These are phyloP conservation scores for Tardiomyces digboiensis DNA, from an alignment of 1,139 yeast genomes.

Conservation along the genomic window DNA sequence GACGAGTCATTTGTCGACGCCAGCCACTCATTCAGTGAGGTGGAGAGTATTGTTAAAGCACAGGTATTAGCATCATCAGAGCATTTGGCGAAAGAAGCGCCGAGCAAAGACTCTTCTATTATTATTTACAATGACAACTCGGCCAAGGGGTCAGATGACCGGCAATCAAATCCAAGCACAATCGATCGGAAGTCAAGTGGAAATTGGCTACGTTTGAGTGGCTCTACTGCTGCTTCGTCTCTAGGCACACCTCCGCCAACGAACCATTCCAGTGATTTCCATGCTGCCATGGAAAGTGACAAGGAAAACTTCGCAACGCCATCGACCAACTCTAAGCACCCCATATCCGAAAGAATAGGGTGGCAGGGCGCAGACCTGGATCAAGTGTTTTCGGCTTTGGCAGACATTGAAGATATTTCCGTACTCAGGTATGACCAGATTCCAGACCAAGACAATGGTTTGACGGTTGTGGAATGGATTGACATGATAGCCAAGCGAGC, in stretches of 20 bases:
- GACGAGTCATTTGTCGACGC: neutral
- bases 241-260: neutral
- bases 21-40: neutral
- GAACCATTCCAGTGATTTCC: neutral
- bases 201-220: neutral
- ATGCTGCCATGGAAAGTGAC: no score
- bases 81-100: no score
- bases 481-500: constrained; percentile 30
- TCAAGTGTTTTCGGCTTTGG: constrained; percentile 28
- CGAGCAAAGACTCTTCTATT: neutral
- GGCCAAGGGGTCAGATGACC: neutral
- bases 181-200: neutral
- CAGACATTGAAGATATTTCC: constrained; percentile 33
- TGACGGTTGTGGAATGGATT: constrained; percentile 69
- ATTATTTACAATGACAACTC: neutral
- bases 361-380: constrained; percentile 24
- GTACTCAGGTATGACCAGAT: constrained; percentile 33
- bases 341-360: neutral
- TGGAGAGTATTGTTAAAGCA: no score
- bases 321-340: neutral
- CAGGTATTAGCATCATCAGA: no score
- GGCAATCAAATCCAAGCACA: neutral
- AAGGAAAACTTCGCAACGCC: neutral
- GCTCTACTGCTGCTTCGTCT: neutral
- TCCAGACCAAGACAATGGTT: constrained; percentile 58